These are phyloP conservation scores for Antitrichia curtipendula DNA, from an alignment of 225 moss, liverwort and hornwort species.

Conservation along the genomic window DNA sequence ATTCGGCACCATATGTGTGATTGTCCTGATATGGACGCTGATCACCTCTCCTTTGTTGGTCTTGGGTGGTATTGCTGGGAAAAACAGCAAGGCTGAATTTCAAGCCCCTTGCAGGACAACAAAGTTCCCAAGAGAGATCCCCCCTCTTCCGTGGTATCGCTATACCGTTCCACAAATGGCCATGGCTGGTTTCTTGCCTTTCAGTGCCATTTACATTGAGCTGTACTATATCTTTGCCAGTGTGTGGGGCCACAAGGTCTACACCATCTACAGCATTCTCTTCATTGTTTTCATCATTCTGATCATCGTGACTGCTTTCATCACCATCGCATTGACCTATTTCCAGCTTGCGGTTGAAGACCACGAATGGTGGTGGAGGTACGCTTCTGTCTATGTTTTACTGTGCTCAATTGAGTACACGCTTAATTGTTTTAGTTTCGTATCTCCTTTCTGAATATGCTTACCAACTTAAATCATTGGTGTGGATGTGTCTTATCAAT, in stretches of 20 bases:
- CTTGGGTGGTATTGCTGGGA: conserved; percentile 86
- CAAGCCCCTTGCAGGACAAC: conserved; percentile 93
- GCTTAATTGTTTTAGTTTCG: neutral
- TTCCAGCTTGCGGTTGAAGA: conserved; percentile 98
- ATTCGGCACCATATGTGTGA: conserved; percentile 83
- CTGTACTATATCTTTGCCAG: conserved; percentile 94
- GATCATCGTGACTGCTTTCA: conserved; percentile 93
- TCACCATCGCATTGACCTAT: conserved; percentile 90
- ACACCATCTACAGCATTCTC: conserved; percentile 93
- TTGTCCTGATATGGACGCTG: conserved; percentile 81
- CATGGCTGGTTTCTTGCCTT: conserved; percentile 94
- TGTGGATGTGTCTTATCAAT: neutral
- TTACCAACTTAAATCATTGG: neutral
- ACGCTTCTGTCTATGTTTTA: neutral
- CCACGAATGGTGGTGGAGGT: conserved; percentile 99
- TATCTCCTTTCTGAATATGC: neutral
- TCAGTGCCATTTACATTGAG: conserved; percentile 98
- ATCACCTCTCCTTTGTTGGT: conserved; percentile 85
- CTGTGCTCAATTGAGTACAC: neutral
- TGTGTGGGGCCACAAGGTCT: conserved; percentile 91
- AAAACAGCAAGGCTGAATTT: conserved; percentile 80
- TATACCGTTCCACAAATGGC: conserved; percentile 89
- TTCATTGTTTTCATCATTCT: conserved; percentile 98
- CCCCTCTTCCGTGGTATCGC: conserved; percentile 91
- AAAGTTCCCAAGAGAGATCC: conserved; percentile 82